phyloP scores from a whole-genome alignment of 176 grass and related monocot genomes.

The Eragrostis nindensis region DNA sequence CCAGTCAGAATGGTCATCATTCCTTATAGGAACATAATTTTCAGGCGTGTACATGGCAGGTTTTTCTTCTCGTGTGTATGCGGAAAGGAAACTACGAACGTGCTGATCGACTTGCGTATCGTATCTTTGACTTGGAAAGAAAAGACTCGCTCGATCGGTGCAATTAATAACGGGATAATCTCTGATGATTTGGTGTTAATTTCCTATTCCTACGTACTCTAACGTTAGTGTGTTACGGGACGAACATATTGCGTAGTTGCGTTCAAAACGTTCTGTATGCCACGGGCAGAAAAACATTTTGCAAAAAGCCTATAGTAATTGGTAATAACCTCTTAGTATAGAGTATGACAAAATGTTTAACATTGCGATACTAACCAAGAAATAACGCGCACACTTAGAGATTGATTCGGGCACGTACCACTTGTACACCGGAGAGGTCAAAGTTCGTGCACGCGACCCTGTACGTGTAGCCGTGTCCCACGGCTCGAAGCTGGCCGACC shows the following conservation, averaged over 20 bases:
- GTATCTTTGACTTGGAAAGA: constrained; percentile 8
- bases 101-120: background rate
- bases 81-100: background rate
- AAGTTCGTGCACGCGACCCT: constrained; percentile 31
- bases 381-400: too few species aligned
- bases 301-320: too few species aligned
- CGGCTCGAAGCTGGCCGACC: constrained; percentile 21
- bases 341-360: too few species aligned
- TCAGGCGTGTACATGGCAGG: background rate
- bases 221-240: background rate
- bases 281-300: background rate
- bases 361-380: background rate
- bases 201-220: background rate
- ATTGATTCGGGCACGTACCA: constrained; percentile 16
- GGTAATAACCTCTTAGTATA: too few species aligned
- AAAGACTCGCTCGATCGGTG: background rate
- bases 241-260: background rate
- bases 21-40: background rate
- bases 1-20: background rate
- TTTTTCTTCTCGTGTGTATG: background rate
- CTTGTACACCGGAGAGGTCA: constrained; percentile 33
- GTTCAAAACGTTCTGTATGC: background rate
- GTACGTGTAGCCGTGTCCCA: background rate
- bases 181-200: background rate
- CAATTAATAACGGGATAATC: constrained; percentile 7